These are phyloP conservation scores for Fusarium sp. DNA, from an alignment of 2,329 filamentous ascomycete species.

Conservation along the genomic window DNA sequence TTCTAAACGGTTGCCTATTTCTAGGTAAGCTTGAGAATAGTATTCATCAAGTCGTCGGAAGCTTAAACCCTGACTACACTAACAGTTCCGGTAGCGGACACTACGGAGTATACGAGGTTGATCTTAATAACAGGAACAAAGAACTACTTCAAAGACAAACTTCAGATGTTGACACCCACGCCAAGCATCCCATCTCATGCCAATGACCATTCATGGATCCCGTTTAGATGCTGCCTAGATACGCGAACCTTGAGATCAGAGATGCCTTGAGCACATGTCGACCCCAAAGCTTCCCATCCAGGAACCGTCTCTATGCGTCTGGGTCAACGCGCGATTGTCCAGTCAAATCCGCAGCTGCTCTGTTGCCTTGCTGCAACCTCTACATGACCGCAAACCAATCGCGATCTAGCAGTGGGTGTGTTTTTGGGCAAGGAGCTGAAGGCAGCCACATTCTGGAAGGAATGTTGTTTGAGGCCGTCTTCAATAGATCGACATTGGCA, in stretches of 20 bases:
- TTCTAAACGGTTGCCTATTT: neutral
- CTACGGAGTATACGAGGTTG: neutral
- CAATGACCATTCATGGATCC: neutral
- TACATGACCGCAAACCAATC: neutral
- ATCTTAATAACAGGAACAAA: neutral
- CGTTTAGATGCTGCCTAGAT: conserved; percentile 10
- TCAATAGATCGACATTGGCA: neutral
- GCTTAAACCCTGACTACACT: neutral
- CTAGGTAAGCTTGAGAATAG: neutral
- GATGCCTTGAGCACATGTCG: neutral
- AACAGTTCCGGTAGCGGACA: neutral
- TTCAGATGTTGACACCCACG: neutral
- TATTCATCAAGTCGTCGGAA: neutral
- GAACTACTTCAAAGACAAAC: neutral
- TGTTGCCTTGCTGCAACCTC: neutral
- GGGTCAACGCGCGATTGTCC: neutral
- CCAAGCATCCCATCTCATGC: neutral
- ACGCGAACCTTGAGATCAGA: neutral
- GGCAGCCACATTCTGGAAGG: neutral
- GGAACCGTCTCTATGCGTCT: neutral
- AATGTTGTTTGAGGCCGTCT: neutral
- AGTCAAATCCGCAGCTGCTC: neutral
- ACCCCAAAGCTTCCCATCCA: neutral
- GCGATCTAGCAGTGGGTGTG: neutral
- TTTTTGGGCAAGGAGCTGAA: neutral